phyloP scores from a whole-genome alignment of 176 grass and related monocot genomes.

The Triticum monococcum region DNA sequence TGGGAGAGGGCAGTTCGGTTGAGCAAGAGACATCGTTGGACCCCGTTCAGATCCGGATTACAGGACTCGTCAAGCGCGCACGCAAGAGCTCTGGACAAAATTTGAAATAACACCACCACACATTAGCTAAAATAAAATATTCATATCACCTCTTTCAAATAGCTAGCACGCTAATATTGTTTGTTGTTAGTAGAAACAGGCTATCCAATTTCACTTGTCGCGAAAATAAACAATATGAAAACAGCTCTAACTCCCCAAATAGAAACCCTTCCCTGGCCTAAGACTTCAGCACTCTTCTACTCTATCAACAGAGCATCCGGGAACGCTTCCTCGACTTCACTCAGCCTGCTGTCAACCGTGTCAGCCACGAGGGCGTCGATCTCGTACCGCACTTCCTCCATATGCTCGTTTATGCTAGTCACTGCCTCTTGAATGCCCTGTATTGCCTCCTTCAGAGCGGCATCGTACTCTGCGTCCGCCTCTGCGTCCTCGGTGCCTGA shows the following conservation, averaged over 20 bases:
- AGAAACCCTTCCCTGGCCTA: background rate
- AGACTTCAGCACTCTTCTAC: background rate
- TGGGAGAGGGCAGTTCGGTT: background rate
- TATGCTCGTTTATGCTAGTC: constrained; percentile 74
- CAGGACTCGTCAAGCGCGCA: background rate
- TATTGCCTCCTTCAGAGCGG: constrained; percentile 78
- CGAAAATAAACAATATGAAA: too few relatives aligned
- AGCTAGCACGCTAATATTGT: background rate
- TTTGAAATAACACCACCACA: background rate
- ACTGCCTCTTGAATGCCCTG: constrained; percentile 71
- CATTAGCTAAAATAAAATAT: background rate
- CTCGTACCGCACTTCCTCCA: constrained; percentile 88
- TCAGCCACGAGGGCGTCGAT: constrained; percentile 68
- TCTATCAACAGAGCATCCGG: constrained; percentile 31
- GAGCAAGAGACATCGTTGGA: background rate
- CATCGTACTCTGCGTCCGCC: constrained; percentile 65
- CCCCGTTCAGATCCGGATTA: background rate
- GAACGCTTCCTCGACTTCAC: constrained; percentile 34
- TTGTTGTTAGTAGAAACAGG: background rate
- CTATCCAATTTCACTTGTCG: background rate
- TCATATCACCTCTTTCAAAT: background rate
- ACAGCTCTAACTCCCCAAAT: background rate
- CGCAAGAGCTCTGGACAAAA: background rate
- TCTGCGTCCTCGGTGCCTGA: constrained; percentile 74
- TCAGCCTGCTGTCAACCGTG: background rate